Base-by-base conservation (phyloP, 495 filamentous ascomycete species). In the Echria macrotheca region DNA sequence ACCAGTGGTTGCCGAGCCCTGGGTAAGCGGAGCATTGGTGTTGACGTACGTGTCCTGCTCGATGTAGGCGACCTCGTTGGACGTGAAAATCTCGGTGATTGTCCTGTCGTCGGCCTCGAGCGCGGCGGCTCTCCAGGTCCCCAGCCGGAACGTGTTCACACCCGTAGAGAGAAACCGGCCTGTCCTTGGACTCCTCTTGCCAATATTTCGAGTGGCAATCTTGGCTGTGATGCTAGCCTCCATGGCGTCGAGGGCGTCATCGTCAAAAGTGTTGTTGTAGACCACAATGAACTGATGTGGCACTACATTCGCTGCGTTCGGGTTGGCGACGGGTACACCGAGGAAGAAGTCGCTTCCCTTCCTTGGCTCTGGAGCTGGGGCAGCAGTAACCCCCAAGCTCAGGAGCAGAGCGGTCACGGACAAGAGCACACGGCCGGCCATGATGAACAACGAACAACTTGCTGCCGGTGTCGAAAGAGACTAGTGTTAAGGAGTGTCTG, bases 201-300 rank as follows among this genome's bases (percentile, higher is more conserved):
- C 61, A 26, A 75, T 25, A 59, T 75, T 77, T 24, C 74, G 67
- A 59, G 71, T 76, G 55, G 66, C 60, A 39, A 77, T 56, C n/a
- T 66, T 57, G 3, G 64, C 52, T 39, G 65, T 69, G 50, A 78
- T 52, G 19, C 55, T 65, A 17, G 57, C 53, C 56, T 73, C 53
- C 45, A 76, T 69, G 32, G 61, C 59, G 19, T 56, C 44, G 41
- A 78, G 63, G 40, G 57, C 69, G 15, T 64, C 66, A 28, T 70
- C 60, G 47, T 48, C 57, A 52, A 58, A 67, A 6, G 63, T 69
- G 63, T 57, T 69, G 63, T 75, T 68, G 64, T 76, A 76, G 29
- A 76, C 73, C 4, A 76, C 72, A 29, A 76, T 76, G 56, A 71
- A 76, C 28, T 56, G 61, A 63, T 72, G 67, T 5, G 72, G 69